Evolutionary conservation across 1,284 basidiomycete species (phyloP).

Genomic region (Leccinum huronense): DNA sequence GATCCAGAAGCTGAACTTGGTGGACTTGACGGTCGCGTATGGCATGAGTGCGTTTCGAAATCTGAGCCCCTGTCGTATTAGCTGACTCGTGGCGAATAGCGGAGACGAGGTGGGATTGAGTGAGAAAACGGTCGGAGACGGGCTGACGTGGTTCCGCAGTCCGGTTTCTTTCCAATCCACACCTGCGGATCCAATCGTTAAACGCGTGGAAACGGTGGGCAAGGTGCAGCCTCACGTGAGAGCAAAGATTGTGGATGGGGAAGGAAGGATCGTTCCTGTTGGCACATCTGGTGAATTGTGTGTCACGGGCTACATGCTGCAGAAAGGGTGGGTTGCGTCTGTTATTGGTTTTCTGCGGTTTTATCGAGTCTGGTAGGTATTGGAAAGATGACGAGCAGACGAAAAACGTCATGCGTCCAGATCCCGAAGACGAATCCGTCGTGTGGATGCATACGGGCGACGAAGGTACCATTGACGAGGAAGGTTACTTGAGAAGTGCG

Average conservation of each 20-base stretch:
- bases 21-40: slow-evolving; percentile 73
- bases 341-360: not conserved
- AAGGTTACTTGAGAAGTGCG: slow-evolving; percentile 75
- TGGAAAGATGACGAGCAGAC: slow-evolving; percentile 78
- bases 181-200: slow-evolving; percentile 62
- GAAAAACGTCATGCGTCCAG: slow-evolving; percentile 53
- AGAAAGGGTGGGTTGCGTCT: slow-evolving; percentile 60
- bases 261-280: slow-evolving; percentile 64
- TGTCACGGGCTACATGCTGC: slow-evolving; percentile 72
- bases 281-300: slow-evolving; percentile 72
- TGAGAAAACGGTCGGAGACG: not conserved
- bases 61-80: not conserved
- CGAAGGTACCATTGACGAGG: slow-evolving; percentile 77
- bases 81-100: slow-evolving; percentile 40
- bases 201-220: slow-evolving; percentile 80
- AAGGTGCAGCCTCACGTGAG: slow-evolving; percentile 72
- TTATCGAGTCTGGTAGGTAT: slow-evolving; percentile 48
- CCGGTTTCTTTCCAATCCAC: slow-evolving; percentile 82
- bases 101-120: slow-evolving; percentile 50
- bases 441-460: slow-evolving; percentile 88
- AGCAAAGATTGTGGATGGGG: slow-evolving; percentile 65
- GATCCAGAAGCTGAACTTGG: slow-evolving; percentile 63
- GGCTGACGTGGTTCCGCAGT: slow-evolving; percentile 37
- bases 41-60: slow-evolving; percentile 68
- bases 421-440: slow-evolving; percentile 51